These are phyloP conservation scores for Chrysoporthe austroafricana DNA, from an alignment of 2,329 filamentous ascomycete species.

Conservation along the genomic window DNA sequence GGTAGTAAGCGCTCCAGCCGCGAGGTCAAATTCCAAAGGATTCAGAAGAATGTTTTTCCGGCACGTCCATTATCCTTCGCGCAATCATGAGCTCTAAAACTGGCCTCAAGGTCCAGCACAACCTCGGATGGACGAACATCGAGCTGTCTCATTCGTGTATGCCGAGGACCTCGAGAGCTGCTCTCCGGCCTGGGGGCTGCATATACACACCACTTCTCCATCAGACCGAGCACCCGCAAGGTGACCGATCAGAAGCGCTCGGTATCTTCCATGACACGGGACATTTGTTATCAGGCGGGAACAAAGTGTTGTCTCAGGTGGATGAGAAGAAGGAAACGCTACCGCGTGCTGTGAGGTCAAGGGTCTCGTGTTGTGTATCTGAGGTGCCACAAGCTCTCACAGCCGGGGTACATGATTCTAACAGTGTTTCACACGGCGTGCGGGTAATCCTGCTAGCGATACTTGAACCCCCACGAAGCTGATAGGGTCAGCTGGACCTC, in stretches of 20 bases:
- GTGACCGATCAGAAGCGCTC: neutral
- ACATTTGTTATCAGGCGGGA: neutral
- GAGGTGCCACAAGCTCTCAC: neutral
- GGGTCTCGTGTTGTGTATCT: neutral
- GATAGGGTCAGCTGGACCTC: slow-evolving; percentile 18
- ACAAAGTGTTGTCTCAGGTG: neutral
- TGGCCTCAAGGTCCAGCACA: neutral
- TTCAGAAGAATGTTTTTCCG: neutral
- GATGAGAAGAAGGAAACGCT: neutral
- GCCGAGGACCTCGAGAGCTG: neutral
- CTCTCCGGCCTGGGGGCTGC: neutral
- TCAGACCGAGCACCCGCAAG: neutral
- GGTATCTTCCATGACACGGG: neutral
- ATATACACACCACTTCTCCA: neutral
- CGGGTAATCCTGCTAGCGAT: neutral
- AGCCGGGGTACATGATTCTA: neutral
- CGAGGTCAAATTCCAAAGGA: neutral
- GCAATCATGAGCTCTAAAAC: too few relatives aligned
- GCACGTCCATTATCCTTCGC: neutral
- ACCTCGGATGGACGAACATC: neutral
- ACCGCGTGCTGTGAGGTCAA: slow-evolving; percentile 2
- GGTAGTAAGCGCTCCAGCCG: neutral
- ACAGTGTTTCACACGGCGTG: neutral
- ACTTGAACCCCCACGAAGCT: slow-evolving; percentile 1
- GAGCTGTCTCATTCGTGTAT: neutral